Conservation (phyloP, 371 early-diverging fungal genomes). For the Actinomortierella wolfii region DNA sequence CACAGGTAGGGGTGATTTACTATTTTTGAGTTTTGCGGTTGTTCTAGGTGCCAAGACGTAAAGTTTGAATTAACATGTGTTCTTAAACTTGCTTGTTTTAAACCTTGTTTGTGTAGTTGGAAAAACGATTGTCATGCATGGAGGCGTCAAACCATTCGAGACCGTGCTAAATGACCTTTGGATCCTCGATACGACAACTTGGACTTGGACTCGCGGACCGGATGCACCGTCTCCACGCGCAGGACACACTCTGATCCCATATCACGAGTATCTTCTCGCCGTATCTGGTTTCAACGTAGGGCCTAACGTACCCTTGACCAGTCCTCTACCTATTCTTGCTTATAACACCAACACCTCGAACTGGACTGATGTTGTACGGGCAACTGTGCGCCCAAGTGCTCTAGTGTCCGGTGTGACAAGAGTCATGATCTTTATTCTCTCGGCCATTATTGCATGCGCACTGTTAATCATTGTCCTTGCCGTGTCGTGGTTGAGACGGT, state of each 20-base stretch:
- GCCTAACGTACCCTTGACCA: slow-evolving; percentile 21
- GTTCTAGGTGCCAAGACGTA: too few relatives aligned
- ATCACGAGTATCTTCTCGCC: slow-evolving; percentile 37
- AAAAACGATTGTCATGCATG: slow-evolving; percentile 37
- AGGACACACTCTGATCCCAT: slow-evolving; percentile 36
- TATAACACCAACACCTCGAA: slow-evolving; percentile 25
- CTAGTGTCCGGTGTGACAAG: slow-evolving; percentile 28
- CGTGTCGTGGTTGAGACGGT: slow-evolving; percentile 22
- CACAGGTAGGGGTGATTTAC: slow-evolving; percentile 10
- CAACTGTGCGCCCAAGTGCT: slow-evolving; percentile 19
- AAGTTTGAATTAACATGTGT: not conserved
- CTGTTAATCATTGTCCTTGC: slow-evolving; percentile 24
- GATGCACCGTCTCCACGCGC: slow-evolving; percentile 42
- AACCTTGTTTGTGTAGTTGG: slow-evolving; percentile 14
- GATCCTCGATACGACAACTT: slow-evolving; percentile 32
- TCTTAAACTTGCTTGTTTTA: not conserved
- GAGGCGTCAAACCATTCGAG: slow-evolving; percentile 40
- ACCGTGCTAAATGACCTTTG: slow-evolving; percentile 34
- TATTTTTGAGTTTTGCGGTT: too few relatives aligned
- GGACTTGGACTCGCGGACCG: slow-evolving; percentile 32
- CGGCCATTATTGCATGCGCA: slow-evolving; percentile 13
- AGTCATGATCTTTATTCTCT: slow-evolving; percentile 23
- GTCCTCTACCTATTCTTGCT: slow-evolving; percentile 25
- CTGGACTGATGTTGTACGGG: slow-evolving; percentile 31
- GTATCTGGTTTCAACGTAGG: slow-evolving; percentile 38